These are phyloP conservation scores for Phalaenopsis hybrid DNA, from an alignment of 116 monocot genomes.

Conservation along the genomic window DNA sequence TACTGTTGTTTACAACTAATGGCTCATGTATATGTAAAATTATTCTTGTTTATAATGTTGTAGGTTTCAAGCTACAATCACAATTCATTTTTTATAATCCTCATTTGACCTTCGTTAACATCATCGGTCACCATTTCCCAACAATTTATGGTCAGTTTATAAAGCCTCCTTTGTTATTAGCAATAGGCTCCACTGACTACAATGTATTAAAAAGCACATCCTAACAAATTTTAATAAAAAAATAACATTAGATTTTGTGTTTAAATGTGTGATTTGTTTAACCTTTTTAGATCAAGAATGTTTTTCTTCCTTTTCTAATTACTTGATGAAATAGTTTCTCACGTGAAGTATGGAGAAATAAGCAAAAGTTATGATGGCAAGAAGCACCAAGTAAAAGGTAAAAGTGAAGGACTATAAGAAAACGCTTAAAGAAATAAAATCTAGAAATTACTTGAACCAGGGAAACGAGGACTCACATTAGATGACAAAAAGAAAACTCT, in stretches of 20 bases:
- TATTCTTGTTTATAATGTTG: too few relatives aligned
- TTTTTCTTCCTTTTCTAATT: not conserved
- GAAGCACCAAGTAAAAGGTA: not conserved
- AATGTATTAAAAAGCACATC: too few relatives aligned
- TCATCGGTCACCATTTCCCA: too few relatives aligned
- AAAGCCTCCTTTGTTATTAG: not conserved
- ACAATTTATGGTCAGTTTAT: not conserved
- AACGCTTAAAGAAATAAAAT: not conserved
- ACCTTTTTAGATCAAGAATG: not conserved
- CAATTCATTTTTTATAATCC: too few relatives aligned
- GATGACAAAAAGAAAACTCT: not conserved
- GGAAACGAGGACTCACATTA: not conserved
- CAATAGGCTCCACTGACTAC: too few relatives aligned
- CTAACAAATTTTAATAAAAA: too few relatives aligned
- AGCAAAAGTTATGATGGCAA: not conserved
- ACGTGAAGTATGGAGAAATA: not conserved
- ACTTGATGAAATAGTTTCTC: not conserved
- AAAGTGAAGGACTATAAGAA: not conserved
- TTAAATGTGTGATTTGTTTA: not conserved
- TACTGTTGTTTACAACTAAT: too few relatives aligned
- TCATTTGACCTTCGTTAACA: too few relatives aligned
- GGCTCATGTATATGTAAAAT: too few relatives aligned
- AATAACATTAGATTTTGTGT: not conserved
- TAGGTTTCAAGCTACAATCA: too few relatives aligned
- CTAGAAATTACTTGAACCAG: not conserved